Percentiles rank a stretch among this genome's conserved stretches.
phyloP scores from a whole-genome alignment of 257 asterid species.

The Solanum appendiculatum region DNA sequence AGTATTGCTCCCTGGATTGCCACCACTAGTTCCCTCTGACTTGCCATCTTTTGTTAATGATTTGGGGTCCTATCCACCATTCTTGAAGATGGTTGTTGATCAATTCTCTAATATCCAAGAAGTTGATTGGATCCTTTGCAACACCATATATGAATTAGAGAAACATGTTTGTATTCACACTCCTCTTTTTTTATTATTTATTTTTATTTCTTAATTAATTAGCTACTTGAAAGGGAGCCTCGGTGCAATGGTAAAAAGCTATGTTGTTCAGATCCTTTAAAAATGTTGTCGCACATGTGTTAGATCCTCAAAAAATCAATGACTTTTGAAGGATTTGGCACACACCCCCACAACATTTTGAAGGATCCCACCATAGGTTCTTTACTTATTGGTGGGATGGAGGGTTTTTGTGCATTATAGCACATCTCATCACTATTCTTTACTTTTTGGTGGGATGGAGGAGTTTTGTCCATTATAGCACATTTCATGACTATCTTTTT shows the following conservation, averaged over 20 bases:
- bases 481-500: too few relatives aligned
- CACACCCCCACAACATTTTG: not conserved
- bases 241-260: not conserved
- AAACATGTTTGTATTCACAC: not conserved
- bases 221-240: not conserved
- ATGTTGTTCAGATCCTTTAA: not conserved
- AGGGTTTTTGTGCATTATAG: not conserved
- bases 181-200: not conserved
- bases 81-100: slow-evolving; percentile 6
- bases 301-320: not conserved
- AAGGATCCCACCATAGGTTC: not conserved
- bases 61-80: slow-evolving; percentile 20
- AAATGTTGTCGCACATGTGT: not conserved
- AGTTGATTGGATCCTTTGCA: slow-evolving; percentile 35
- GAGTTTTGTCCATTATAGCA: not conserved
- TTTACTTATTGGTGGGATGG: not conserved
- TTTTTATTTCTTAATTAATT: not conserved
- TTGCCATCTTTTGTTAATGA: slow-evolving; percentile 28
- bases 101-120: slow-evolving; percentile 23
- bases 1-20: slow-evolving; percentile 21
- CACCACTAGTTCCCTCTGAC: slow-evolving; percentile 24
- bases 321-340: not conserved
- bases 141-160: slow-evolving; percentile 15
- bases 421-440: not conserved
- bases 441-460: not conserved